Evolutionary conservation across 176 grass and related monocot species (phyloP).

Genomic region (Oryza glumipatula): DNA sequence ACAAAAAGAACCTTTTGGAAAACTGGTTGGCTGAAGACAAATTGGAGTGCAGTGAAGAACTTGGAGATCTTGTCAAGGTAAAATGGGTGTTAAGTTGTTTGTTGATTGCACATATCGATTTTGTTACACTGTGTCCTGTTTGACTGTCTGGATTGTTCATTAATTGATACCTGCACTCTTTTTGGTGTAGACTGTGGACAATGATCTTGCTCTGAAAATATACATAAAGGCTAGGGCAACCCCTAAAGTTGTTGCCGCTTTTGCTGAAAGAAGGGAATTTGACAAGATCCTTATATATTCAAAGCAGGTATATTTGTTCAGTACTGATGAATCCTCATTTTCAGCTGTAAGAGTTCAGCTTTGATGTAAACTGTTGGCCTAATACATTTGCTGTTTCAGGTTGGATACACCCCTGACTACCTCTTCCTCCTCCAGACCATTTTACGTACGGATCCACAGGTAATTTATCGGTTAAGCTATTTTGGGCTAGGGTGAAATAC

Average conservation of each 20-base stretch:
- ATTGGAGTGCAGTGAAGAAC: constrained; percentile 93
- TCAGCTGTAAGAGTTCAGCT: constrained; percentile 20
- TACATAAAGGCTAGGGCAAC: constrained; percentile 97
- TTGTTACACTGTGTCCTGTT: background rate
- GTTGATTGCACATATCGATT: constrained; percentile 1
- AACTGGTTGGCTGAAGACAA: constrained; percentile 97
- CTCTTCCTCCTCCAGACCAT: constrained; percentile 96
- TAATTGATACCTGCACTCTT: constrained; percentile 18
- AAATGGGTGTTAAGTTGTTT: background rate
- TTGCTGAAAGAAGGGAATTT: constrained; percentile 95
- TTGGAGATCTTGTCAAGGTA: constrained; percentile 96
- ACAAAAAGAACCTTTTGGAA: constrained; percentile 95
- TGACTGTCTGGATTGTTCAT: constrained; percentile 24
- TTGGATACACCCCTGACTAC: constrained; percentile 95
- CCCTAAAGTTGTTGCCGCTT: constrained; percentile 96
- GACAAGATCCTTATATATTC: constrained; percentile 95
- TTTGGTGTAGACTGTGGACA: constrained; percentile 86
- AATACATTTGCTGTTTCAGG: constrained; percentile 55
- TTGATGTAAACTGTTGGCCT: constrained; percentile 39
- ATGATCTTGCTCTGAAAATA: constrained; percentile 97
- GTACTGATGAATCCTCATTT: background rate
- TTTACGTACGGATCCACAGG: constrained; percentile 90
- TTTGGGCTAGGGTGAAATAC: background rate
- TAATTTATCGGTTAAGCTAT: constrained; percentile 38
- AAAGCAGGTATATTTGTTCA: constrained; percentile 69